Evolutionary conservation across 805 yeast genomes (phyloP).

Genomic region (Cyberlindnera misumaiensis): DNA sequence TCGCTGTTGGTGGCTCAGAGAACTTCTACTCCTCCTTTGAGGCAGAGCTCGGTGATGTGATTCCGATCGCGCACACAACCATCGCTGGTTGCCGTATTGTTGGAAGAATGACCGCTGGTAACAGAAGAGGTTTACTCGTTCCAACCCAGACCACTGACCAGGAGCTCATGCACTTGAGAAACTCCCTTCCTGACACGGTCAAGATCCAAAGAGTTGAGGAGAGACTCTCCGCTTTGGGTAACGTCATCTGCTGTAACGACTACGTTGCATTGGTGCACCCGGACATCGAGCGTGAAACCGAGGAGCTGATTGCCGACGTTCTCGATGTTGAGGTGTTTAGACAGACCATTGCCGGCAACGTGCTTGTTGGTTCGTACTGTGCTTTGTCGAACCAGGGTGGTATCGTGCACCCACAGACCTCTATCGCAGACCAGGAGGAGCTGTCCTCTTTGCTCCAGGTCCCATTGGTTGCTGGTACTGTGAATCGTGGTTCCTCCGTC

Average conservation of each 20-base stretch:
- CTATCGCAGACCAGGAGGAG: conserved; percentile 97
- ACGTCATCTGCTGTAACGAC: conserved; percentile 97
- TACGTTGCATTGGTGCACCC: conserved; percentile 99
- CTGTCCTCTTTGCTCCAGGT: conserved; percentile 91
- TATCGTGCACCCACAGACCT: conserved; percentile 94
- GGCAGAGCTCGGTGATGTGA: conserved; percentile 93
- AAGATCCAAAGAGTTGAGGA: conserved; percentile 98
- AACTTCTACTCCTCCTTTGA: conserved; percentile 90
- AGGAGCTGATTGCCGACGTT: conserved; percentile 95
- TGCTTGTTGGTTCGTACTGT: conserved; percentile 94
- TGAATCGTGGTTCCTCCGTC: conserved; percentile 94
- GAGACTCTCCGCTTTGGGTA: conserved; percentile 93
- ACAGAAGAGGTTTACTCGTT: conserved; percentile 93
- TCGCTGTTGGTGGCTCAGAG: conserved; percentile 94
- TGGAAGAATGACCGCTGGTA: conserved; percentile 98
- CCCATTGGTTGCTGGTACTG: conserved; percentile 97
- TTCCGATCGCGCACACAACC: conserved; percentile 95
- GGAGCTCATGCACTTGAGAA: conserved; percentile 95
- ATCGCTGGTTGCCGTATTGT: conserved; percentile 97
- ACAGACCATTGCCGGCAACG: conserved; percentile 98
- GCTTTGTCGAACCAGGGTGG: conserved; percentile 96
- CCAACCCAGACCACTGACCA: conserved; percentile 98
- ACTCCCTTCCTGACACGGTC: conserved; percentile 90
- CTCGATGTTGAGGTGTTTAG: conserved; percentile 98
- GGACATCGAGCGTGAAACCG: conserved; percentile 98